A percentile compares a stretch with the other conserved stretches of the same genome.
Evolutionary conservation across 2,329 filamentous ascomycete species (phyloP).

Genomic region (Biscogniauxia mediterranea): DNA sequence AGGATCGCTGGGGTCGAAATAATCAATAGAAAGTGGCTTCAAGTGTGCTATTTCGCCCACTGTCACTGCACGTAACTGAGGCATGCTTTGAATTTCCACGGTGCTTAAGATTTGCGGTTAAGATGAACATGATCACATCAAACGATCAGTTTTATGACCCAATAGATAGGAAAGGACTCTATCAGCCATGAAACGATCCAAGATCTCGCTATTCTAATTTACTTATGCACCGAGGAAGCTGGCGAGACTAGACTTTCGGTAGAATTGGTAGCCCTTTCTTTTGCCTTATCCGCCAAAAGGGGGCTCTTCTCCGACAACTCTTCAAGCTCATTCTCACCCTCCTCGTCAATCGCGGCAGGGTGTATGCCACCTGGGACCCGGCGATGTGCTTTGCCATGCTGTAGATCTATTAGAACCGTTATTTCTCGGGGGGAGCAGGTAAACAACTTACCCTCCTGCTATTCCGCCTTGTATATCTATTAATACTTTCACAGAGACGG

Average conservation of each 20-base stretch:
- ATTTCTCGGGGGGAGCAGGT: neutral
- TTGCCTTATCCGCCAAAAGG: neutral
- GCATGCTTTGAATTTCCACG: neutral
- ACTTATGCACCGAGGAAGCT: neutral
- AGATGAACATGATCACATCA: neutral
- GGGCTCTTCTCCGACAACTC: neutral
- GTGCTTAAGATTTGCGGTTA: neutral
- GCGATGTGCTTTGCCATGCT: neutral
- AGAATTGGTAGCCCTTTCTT: neutral
- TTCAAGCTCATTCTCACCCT: neutral
- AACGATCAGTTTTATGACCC: neutral
- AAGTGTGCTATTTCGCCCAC: neutral
- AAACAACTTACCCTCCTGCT: neutral
- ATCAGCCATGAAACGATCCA: neutral
- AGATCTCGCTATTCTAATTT: neutral
- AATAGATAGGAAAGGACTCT: no score
- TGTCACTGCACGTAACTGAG: neutral
- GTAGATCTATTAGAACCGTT: neutral
- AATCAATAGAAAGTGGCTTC: neutral
- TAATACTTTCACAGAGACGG: slow-evolving; percentile 8
- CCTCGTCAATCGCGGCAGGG: neutral
- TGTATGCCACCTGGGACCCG: neutral
- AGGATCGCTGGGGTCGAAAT: neutral
- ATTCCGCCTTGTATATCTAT: slow-evolving; percentile 7
- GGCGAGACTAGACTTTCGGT: neutral